These are phyloP conservation scores for Cadophora gregata DNA, from an alignment of 2,329 filamentous ascomycete species.

Conservation along the genomic window DNA sequence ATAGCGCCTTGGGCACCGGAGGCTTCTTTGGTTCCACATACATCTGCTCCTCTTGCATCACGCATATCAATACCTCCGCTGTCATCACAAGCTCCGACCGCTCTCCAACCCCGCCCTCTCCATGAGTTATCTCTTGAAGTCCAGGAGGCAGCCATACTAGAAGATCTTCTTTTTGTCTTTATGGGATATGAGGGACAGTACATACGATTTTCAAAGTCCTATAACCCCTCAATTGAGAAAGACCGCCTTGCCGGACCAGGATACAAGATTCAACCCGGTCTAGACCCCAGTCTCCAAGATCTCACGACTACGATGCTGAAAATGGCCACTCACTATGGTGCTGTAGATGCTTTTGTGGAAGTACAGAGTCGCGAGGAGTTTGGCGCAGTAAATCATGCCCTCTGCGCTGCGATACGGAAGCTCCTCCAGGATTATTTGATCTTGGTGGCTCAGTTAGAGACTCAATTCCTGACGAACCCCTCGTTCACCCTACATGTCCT, in stretches of 20 bases:
- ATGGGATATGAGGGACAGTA: slow-evolving; percentile 99
- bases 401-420: slow-evolving; percentile 94
- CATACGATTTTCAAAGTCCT: slow-evolving; percentile 82
- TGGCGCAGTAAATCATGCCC: slow-evolving; percentile 91
- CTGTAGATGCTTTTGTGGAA: slow-evolving; percentile 91
- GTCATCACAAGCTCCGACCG: slow-evolving; percentile 73
- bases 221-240: slow-evolving; percentile 84
- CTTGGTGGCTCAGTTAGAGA: slow-evolving; percentile 90
- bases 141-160: slow-evolving; percentile 86
- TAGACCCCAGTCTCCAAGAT: slow-evolving; percentile 91
- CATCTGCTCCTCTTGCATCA: slow-evolving; percentile 57
- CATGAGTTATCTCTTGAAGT: slow-evolving; percentile 75
- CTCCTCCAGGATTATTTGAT: slow-evolving; percentile 92
- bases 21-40: slow-evolving; percentile 72
- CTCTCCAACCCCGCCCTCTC: slow-evolving; percentile 71
- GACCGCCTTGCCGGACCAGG: slow-evolving; percentile 82
- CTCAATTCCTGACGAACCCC: slow-evolving; percentile 86
- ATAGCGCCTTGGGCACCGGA: slow-evolving; percentile 76
- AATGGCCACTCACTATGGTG: slow-evolving; percentile 92
- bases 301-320: slow-evolving; percentile 87
- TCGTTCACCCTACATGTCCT: slow-evolving; percentile 92
- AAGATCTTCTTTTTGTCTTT: slow-evolving; percentile 91
- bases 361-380: slow-evolving; percentile 93
- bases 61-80: slow-evolving; percentile 71
- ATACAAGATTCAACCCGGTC: slow-evolving; percentile 79